Evolutionary conservation across 78 protist species (phyloP).

Genomic region (Tieghemostelium lacteum): DNA sequence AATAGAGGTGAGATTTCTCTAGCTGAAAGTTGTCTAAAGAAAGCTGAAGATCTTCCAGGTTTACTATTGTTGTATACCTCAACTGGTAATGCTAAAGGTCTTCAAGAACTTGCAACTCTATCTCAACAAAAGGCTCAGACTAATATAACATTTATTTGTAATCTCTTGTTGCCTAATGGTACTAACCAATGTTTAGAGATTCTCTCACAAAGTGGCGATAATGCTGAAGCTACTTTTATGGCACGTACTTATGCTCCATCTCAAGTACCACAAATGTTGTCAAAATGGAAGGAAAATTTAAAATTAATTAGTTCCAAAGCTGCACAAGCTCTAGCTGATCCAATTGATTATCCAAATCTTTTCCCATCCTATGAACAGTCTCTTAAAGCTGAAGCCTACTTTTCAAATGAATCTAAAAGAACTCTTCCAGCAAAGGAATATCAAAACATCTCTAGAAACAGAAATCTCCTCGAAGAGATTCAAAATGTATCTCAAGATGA

Average conservation of each 20-base stretch:
- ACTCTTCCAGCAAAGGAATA: background rate
- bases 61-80: constrained; percentile 89
- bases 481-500: constrained; percentile 2
- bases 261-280: constrained; percentile 38
- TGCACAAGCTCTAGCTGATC: constrained; percentile 79
- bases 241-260: constrained; percentile 93
- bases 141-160: constrained; percentile 82
- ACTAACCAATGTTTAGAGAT: constrained; percentile 86
- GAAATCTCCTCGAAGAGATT: constrained; percentile 11
- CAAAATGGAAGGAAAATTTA: constrained; percentile 61
- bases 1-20: constrained; percentile 74
- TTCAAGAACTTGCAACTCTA: constrained; percentile 39
- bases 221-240: constrained; percentile 96
- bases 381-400: constrained; percentile 37
- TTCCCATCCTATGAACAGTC: constrained; percentile 75
- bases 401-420: background rate
- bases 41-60: constrained; percentile 90
- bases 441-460: background rate
- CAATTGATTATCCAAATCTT: constrained; percentile 74
- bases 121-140: constrained; percentile 73
- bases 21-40: constrained; percentile 89
- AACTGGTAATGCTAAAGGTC: constrained; percentile 52
- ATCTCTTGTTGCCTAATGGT: constrained; percentile 43
- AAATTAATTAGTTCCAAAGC: constrained; percentile 50
- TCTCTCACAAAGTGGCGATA: constrained; percentile 74